Conservation (phyloP, 768 basidiomycete species). For the Kwoniella botswanensis region DNA sequence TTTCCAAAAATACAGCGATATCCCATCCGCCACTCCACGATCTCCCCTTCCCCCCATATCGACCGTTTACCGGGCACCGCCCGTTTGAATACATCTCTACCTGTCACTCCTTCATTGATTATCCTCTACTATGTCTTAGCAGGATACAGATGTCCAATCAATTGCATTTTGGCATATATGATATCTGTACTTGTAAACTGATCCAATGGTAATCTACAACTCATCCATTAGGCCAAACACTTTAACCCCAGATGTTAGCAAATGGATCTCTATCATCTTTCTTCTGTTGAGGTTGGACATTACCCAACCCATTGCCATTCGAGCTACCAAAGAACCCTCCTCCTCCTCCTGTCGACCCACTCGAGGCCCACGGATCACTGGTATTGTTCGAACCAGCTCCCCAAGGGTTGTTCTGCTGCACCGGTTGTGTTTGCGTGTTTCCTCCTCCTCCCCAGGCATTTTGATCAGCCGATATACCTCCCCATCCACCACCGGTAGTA, state of each 20-base stretch:
- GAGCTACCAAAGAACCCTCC: constrained; percentile 11
- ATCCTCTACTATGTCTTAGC: too few relatives aligned
- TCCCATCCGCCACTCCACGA: too few relatives aligned
- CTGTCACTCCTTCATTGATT: too few relatives aligned
- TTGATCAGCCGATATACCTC: constrained; percentile 45
- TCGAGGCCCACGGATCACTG: constrained; percentile 34
- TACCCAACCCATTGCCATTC: constrained; percentile 5
- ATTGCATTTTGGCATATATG: background rate
- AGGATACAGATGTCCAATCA: background rate
- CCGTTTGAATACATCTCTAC: too few relatives aligned
- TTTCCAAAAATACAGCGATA: too few relatives aligned
- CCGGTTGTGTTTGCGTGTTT: background rate
- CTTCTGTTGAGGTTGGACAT: constrained; percentile 16
- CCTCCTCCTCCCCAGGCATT: constrained; percentile 42
- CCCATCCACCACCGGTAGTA: constrained; percentile 29
- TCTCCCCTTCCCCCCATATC: too few relatives aligned
- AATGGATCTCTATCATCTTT: constrained; percentile 50
- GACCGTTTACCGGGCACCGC: too few relatives aligned
- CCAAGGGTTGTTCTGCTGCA: constrained; percentile 23
- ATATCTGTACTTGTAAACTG: background rate
- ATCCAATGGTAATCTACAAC: constrained; percentile 3
- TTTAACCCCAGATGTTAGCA: constrained; percentile 46
- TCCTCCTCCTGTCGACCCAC: constrained; percentile 8
- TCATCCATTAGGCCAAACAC: too few relatives aligned
- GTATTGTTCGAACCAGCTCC: constrained; percentile 3